These are phyloP conservation scores for Exophiala viscosa DNA, from an alignment of 2,329 filamentous ascomycete genomes.

Conservation along the genomic window DNA sequence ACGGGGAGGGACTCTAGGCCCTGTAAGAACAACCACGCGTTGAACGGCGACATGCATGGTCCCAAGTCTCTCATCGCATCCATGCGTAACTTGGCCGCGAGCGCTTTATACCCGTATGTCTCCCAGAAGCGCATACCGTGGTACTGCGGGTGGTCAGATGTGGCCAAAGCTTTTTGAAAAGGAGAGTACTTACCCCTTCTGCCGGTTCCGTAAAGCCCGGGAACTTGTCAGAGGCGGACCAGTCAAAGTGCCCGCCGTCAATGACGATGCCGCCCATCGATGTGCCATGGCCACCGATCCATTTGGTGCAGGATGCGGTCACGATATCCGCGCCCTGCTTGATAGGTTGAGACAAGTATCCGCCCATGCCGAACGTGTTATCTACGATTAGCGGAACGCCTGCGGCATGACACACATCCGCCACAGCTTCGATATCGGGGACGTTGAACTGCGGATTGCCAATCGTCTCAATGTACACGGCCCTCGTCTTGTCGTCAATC, in stretches of 20 bases:
- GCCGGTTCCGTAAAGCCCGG: constrained; percentile 86
- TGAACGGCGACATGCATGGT: constrained; percentile 79
- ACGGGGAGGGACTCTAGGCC: constrained; percentile 86
- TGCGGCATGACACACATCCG: constrained; percentile 65
- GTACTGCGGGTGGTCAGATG: constrained; percentile 46
- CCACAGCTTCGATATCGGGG: constrained; percentile 75
- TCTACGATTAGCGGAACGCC: constrained; percentile 65
- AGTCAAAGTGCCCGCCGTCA: constrained; percentile 83
- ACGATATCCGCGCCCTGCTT: constrained; percentile 85
- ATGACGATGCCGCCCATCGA: constrained; percentile 75
- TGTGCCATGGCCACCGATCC: constrained; percentile 87
- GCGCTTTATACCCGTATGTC: constrained; percentile 77
- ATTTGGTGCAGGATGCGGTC: constrained; percentile 87
- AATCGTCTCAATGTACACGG: constrained; percentile 80
- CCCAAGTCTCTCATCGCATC: constrained; percentile 87
- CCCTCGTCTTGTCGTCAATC: constrained; percentile 86
- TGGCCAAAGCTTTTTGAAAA: no score
- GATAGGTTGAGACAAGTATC: constrained; percentile 77
- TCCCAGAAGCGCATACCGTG: constrained; percentile 94
- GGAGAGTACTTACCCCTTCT: constrained; percentile 50
- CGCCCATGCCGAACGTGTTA: constrained; percentile 86
- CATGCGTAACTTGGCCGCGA: constrained; percentile 78
- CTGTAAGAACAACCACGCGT: constrained; percentile 82
- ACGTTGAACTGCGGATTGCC: constrained; percentile 86
- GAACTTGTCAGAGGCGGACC: constrained; percentile 76